Percentiles rank a stretch among this genome's conserved stretches.
Conservation (phyloP, 1,139 yeast genomes). For the Maudiozyma humilis region DNA sequence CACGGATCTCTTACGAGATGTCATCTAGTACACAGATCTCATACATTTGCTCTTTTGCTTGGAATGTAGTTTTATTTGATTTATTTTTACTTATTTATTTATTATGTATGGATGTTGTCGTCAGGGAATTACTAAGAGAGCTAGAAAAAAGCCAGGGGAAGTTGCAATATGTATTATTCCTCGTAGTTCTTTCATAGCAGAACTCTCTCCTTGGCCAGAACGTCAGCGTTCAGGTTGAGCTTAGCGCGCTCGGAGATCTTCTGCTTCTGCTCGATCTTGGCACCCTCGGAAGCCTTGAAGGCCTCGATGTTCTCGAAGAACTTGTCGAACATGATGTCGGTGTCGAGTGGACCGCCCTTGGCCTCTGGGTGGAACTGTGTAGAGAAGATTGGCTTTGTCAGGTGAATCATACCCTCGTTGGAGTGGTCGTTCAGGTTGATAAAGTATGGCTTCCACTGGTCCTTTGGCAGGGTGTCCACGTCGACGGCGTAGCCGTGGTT, state of each 20-base stretch:
- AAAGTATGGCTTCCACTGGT: slow-evolving; percentile 79
- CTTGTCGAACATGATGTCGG: slow-evolving; percentile 82
- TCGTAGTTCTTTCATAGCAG: slow-evolving; percentile 9
- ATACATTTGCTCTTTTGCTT: too few species aligned
- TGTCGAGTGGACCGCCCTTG: slow-evolving; percentile 95
- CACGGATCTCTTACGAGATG: too few species aligned
- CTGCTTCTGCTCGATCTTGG: not conserved
- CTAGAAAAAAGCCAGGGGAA: too few species aligned
- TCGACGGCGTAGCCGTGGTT: slow-evolving; percentile 98
- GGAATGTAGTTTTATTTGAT: not conserved
- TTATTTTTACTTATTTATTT: not conserved
- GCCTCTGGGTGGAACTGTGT: slow-evolving; percentile 99
- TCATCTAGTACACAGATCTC: too few species aligned
- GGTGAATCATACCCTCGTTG: slow-evolving; percentile 94
- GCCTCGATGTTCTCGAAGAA: slow-evolving; percentile 63
- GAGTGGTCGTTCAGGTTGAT: slow-evolving; percentile 90
- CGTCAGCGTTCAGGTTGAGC: slow-evolving; percentile 59
- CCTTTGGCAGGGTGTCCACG: slow-evolving; percentile 53
- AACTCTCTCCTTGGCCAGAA: slow-evolving; percentile 81
- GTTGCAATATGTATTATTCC: too few species aligned
- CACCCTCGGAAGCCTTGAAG: slow-evolving; percentile 34
- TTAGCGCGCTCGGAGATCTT: slow-evolving; percentile 37
- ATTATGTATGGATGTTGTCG: not conserved
- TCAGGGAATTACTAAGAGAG: too few species aligned
- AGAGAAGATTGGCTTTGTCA: slow-evolving; percentile 77